These are phyloP conservation scores for Boletus rubroflammeus DNA, from an alignment of 768 basidiomycete species.

Conservation along the genomic window DNA sequence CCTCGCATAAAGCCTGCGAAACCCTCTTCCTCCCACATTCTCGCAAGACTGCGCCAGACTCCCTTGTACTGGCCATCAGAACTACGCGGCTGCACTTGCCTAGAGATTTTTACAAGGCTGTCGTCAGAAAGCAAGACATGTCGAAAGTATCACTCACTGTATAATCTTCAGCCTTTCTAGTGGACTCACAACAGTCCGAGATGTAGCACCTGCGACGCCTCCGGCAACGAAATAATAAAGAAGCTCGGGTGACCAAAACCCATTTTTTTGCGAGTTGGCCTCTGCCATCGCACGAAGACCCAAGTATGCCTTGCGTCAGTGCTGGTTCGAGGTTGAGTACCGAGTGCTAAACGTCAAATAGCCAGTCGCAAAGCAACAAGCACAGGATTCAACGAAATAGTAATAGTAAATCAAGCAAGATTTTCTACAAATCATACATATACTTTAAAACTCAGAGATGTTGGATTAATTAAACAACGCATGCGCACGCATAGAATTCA, in stretches of 20 bases:
- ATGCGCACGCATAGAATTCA: not conserved
- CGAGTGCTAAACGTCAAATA: not conserved
- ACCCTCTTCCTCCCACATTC: slow-evolving; percentile 92
- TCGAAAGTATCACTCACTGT: slow-evolving; percentile 55
- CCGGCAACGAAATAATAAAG: slow-evolving; percentile 54
- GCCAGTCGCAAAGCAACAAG: not conserved
- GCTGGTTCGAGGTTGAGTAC: not conserved
- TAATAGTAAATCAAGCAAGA: not conserved
- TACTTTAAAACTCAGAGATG: not conserved
- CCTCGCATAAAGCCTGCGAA: slow-evolving; percentile 92
- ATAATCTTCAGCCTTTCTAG: slow-evolving; percentile 95
- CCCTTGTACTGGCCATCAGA: slow-evolving; percentile 72
- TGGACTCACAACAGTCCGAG: slow-evolving; percentile 89
- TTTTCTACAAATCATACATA: not conserved
- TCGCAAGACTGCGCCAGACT: slow-evolving; percentile 75
- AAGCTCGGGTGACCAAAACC: slow-evolving; percentile 30
- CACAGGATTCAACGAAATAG: slow-evolving; percentile 12
- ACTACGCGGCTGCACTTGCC: slow-evolving; percentile 83
- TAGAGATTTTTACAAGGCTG: slow-evolving; percentile 28
- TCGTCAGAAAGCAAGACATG: not conserved
- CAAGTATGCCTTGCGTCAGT: slow-evolving; percentile 2
- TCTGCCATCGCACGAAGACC: slow-evolving; percentile 20
- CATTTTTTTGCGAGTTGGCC: slow-evolving; percentile 25
- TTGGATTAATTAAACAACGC: not conserved
- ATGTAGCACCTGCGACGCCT: slow-evolving; percentile 59